A percentile compares a stretch with the other conserved stretches of the same genome.
Evolutionary conservation across 495 filamentous ascomycete genomes (phyloP).

Genomic region (Cercophora scortea): DNA sequence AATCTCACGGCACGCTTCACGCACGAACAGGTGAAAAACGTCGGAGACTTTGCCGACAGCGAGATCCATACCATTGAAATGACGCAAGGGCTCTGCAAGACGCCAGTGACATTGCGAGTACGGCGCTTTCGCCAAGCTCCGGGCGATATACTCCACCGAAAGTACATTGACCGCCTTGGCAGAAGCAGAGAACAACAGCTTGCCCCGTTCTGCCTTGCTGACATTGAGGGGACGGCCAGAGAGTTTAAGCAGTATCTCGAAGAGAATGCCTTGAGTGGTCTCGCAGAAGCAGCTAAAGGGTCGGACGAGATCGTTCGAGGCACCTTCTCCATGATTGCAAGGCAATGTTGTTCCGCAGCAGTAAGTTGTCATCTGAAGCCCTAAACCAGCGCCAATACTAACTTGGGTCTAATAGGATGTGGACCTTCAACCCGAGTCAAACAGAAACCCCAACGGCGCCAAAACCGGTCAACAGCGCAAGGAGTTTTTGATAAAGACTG

Average conservation of each 20-base stretch:
- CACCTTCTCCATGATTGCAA: constrained; percentile 15
- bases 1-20: constrained; percentile 30
- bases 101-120: constrained; percentile 24
- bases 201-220: constrained; percentile 27
- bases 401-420: too few species aligned
- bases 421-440: too few species aligned
- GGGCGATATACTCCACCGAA: constrained; percentile 21
- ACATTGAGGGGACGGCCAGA: constrained; percentile 21
- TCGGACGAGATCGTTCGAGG: constrained; percentile 8
- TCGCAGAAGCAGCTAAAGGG: constrained; percentile 7
- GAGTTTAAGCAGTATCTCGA: constrained; percentile 26
- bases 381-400: too few species aligned
- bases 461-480: constrained; percentile 1
- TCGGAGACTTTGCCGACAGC: constrained; percentile 19
- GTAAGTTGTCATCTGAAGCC: constrained; percentile 6
- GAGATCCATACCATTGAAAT: constrained; percentile 20
- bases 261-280: constrained; percentile 13
- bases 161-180: constrained; percentile 14
- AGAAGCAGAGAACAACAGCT: constrained; percentile 10
- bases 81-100: constrained; percentile 18
- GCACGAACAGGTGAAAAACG: constrained; percentile 28
- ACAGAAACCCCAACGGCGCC: neutral
- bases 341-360: constrained; percentile 5
- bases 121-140: constrained; percentile 22
- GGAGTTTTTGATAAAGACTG: constrained; percentile 20